Percentiles rank a stretch among this genome's conserved stretches.
phyloP scores from a whole-genome alignment of 2,329 filamentous ascomycete species.

The Tolypocladium album region DNA sequence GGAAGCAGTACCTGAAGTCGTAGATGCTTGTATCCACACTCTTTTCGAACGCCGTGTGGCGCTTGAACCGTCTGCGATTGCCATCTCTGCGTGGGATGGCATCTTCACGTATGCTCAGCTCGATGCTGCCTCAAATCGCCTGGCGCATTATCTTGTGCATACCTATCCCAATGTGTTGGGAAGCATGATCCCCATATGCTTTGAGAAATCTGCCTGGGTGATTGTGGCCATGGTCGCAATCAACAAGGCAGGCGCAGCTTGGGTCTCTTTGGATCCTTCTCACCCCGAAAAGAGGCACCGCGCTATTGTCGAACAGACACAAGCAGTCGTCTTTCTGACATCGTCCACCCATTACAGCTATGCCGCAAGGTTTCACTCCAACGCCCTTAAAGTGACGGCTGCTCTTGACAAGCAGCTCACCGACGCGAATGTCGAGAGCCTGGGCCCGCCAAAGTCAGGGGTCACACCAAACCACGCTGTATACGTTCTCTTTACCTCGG shows the following conservation, averaged over 20 bases:
- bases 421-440: not conserved
- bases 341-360: not conserved
- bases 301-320: slow-evolving; percentile 4
- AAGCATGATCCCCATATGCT: slow-evolving; percentile 19
- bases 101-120: slow-evolving; percentile 28
- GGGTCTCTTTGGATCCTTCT: slow-evolving; percentile 22
- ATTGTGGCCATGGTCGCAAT: slow-evolving; percentile 22
- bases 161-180: slow-evolving; percentile 12
- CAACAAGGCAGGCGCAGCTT: slow-evolving; percentile 21
- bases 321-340: not conserved
- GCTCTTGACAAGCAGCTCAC: not conserved
- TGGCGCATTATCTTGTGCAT: slow-evolving; percentile 18
- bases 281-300: slow-evolving; percentile 18
- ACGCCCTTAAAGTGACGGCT: not conserved
- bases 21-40: not conserved
- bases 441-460: not conserved
- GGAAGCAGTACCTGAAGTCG: not conserved
- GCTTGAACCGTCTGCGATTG: slow-evolving; percentile 18
- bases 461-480: not conserved
- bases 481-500: slow-evolving; percentile 9
- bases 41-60: slow-evolving; percentile 16
- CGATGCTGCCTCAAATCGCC: slow-evolving; percentile 22
- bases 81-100: slow-evolving; percentile 33
- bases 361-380: not conserved
- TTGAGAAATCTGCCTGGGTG: slow-evolving; percentile 26